Evolutionary conservation across 2,329 filamentous ascomycete species (phyloP).

Genomic region (Nigrospora oryzae): DNA sequence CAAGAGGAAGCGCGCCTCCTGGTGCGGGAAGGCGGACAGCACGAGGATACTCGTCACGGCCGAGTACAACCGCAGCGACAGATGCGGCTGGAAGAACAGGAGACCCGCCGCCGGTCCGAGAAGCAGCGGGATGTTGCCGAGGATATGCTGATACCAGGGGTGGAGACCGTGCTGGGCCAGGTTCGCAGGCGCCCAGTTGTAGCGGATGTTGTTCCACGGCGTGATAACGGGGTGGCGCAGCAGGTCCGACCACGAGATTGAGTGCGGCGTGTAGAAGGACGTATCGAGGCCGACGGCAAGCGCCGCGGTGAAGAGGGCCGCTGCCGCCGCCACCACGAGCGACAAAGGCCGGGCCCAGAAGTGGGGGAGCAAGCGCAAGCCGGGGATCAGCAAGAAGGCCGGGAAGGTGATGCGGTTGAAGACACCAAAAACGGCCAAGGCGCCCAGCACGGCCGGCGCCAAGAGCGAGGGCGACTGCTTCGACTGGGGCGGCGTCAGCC

Average conservation of each 20-base stretch:
- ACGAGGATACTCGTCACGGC: conserved; percentile 63
- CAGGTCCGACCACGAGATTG: conserved; percentile 57
- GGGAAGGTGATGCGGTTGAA: conserved; percentile 98
- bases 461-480: conserved; percentile 69
- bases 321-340: conserved; percentile 54
- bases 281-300: conserved; percentile 79
- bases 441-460: conserved; percentile 69
- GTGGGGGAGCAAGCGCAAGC: conserved; percentile 74
- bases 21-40: conserved; percentile 68
- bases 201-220: conserved; percentile 68
- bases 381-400: conserved; percentile 80
- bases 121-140: conserved; percentile 63
- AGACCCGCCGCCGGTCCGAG: conserved; percentile 61
- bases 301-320: conserved; percentile 58
- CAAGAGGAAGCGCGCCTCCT: conserved; percentile 71
- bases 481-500: conserved; percentile 3
- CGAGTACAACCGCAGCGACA: conserved; percentile 59
- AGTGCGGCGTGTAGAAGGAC: conserved; percentile 62
- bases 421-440: conserved; percentile 74
- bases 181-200: conserved; percentile 64
- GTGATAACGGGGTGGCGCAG: conserved; percentile 61
- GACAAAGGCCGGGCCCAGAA: conserved; percentile 60
- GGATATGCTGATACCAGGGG: conserved; percentile 68
- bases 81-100: conserved; percentile 47
- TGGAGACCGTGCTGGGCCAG: conserved; percentile 69